Conservation (phyloP, 202 grass and related monocot species). For the Eragrostis tef region DNA sequence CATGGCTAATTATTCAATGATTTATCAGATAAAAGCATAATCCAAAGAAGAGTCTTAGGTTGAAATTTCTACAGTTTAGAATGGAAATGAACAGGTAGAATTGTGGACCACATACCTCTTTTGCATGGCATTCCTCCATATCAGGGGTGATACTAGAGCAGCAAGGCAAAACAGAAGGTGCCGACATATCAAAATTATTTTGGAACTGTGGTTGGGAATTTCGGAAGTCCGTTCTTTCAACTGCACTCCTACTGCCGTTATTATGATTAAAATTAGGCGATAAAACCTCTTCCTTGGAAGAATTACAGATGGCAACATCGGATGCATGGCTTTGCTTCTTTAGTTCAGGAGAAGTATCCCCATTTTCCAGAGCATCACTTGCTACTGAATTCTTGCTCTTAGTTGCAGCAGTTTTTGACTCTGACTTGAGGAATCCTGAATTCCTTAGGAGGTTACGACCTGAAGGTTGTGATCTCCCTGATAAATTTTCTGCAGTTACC, state of each 20-base stretch:
- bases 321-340: constrained; percentile 45
- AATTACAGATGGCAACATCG: constrained; percentile 51
- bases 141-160: constrained; percentile 33
- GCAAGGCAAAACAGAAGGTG: constrained; percentile 38
- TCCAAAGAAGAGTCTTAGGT: constrained; percentile 27
- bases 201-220: constrained; percentile 42
- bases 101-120: constrained; percentile 52
- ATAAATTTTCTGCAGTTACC: constrained; percentile 36
- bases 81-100: constrained; percentile 23
- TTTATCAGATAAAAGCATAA: constrained; percentile 14
- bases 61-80: constrained; percentile 30
- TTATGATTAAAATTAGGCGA: neutral
- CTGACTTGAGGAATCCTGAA: constrained; percentile 42
- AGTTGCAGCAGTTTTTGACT: constrained; percentile 38
- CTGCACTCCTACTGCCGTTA: constrained; percentile 29
- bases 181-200: constrained; percentile 33
- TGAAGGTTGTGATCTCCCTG: constrained; percentile 46
- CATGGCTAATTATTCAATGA: neutral
- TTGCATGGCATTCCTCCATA: constrained; percentile 31
- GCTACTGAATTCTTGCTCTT: constrained; percentile 40
- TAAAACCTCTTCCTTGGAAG: constrained; percentile 47
- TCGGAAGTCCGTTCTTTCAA: constrained; percentile 21
- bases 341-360: constrained; percentile 60
- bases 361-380: constrained; percentile 44
- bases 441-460: constrained; percentile 46